These are phyloP conservation scores for Monosporozyma aquatica DNA, from an alignment of 805 yeast species.

Conservation along the genomic window DNA sequence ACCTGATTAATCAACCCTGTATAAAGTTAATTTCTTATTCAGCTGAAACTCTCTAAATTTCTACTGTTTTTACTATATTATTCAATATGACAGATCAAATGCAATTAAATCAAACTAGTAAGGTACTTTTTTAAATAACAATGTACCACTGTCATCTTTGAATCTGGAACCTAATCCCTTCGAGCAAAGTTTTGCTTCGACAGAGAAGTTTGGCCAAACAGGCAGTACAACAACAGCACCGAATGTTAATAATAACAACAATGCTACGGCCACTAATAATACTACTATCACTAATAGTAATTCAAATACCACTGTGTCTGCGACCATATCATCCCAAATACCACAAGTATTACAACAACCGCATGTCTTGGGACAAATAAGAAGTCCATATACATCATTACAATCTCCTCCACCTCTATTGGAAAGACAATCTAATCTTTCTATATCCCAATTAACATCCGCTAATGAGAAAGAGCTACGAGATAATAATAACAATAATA, in stretches of 20 bases:
- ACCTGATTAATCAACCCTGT: too few species aligned
- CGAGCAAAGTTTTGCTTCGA: slow-evolving; percentile 85
- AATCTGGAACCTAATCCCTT: slow-evolving; percentile 92
- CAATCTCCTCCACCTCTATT: slow-evolving; percentile 1
- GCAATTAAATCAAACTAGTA: not conserved
- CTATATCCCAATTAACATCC: slow-evolving; percentile 3
- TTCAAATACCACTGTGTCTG: not conserved
- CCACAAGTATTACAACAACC: slow-evolving; percentile 2
- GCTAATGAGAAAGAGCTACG: not conserved
- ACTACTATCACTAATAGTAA: not conserved
- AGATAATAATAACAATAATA: not conserved
- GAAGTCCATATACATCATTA: not conserved
- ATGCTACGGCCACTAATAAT: not conserved
- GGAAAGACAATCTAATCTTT: slow-evolving; percentile 2
- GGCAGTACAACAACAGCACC: not conserved
- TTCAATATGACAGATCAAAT: not conserved
- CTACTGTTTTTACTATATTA: too few species aligned
- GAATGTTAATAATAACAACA: not conserved
- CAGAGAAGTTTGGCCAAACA: slow-evolving; percentile 10
- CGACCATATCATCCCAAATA: not conserved
- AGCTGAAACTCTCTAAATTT: too few species aligned
- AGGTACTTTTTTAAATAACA: too few species aligned
- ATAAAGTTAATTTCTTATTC: too few species aligned
- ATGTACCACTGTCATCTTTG: slow-evolving; percentile 34
- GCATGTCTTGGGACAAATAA: not conserved